Base-by-base conservation (phyloP, 2,329 filamentous ascomycete genomes). In the Aspergillus pseudotamarii region DNA sequence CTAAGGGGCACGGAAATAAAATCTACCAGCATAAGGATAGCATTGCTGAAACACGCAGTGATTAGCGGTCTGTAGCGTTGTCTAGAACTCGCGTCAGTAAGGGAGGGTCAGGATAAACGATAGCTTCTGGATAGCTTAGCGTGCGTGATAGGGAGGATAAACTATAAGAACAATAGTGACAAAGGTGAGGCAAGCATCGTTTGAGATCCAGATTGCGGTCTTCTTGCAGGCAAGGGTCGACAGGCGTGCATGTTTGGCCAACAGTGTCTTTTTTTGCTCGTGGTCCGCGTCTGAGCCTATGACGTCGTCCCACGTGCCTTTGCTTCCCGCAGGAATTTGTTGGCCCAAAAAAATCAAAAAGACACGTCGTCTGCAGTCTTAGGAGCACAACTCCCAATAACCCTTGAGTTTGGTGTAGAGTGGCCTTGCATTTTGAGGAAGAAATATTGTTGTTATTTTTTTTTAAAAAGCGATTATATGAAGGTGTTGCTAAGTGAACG, bases 271-370 rank as follows among this genome's bases (percentile, higher is more conserved):
- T 26, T 26, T 56, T 62, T 61, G 43, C 59, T 66, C 51, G 60
- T 58, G 63, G 55, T 64, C 41, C 38, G 57, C 60, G 59, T 56
- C 58, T 63, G 61, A 68, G 59, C 70, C 69, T 69, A 76, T 76
- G 75, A 76, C 74, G 75, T 76, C 73, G 73, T 51, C 57, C 71
- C 74, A 76, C 75, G 73, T 76, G 75, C 69, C 21, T 16, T 30
- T 23, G 48, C 19, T 43, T 30, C 41, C 58, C 48, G 36, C 53
- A 23, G 32, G 53, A 55, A 55, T 55, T 38, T 38, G 51, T 38
- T 55, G 51, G 51, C 32, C 51, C 4, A 38, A 32, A 53, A 55
- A 55, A 26, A 16, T 16, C 4, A 55, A 36, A 36, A 54, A 54
- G 51, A 55, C 51, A 55, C 34, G 51, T 55, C 32, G 48, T 51